phyloP scores from a whole-genome alignment of 306 rosid species.

The Quercus alba region DNA sequence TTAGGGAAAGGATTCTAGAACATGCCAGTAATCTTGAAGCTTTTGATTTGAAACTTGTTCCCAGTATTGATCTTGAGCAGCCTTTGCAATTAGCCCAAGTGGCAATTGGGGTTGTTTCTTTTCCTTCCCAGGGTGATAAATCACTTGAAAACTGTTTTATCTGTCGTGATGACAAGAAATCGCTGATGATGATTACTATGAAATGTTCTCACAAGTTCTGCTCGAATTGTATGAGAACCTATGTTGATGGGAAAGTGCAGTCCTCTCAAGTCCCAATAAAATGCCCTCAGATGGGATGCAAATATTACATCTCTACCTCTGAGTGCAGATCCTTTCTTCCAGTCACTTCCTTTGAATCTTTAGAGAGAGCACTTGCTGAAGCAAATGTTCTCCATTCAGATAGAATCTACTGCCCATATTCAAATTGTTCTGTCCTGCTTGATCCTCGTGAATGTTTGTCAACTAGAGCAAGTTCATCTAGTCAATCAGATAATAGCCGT shows the following conservation, averaged over 20 bases:
- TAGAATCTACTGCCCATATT: constrained; percentile 84
- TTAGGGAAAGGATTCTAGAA: constrained; percentile 78
- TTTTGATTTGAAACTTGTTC: constrained; percentile 63
- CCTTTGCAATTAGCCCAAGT: constrained; percentile 82
- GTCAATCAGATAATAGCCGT: constrained; percentile 72
- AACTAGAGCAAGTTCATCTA: constrained; percentile 72
- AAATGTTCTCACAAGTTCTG: constrained; percentile 92
- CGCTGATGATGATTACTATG: constrained; percentile 66
- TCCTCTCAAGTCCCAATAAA: constrained; percentile 74
- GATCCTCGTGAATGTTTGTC: constrained; percentile 69
- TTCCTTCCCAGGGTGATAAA: constrained; percentile 47
- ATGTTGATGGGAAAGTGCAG: constrained; percentile 65
- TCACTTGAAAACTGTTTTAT: constrained; percentile 76
- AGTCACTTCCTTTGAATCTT: constrained; percentile 51
- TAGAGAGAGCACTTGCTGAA: constrained; percentile 69
- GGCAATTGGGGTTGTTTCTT: constrained; percentile 77
- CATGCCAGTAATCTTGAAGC: constrained; percentile 63
- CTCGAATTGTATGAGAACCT: constrained; percentile 78
- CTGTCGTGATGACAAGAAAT: constrained; percentile 84
- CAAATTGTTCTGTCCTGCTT: constrained; percentile 78
- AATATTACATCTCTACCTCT: constrained; percentile 53
- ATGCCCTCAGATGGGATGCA: constrained; percentile 85
- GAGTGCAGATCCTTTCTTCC: constrained; percentile 87
- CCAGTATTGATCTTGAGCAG: constrained; percentile 56
- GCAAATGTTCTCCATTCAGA: constrained; percentile 47